These are phyloP conservation scores for Atalantia buxifolia DNA, from an alignment of 345 rosid species.

Conservation along the genomic window DNA sequence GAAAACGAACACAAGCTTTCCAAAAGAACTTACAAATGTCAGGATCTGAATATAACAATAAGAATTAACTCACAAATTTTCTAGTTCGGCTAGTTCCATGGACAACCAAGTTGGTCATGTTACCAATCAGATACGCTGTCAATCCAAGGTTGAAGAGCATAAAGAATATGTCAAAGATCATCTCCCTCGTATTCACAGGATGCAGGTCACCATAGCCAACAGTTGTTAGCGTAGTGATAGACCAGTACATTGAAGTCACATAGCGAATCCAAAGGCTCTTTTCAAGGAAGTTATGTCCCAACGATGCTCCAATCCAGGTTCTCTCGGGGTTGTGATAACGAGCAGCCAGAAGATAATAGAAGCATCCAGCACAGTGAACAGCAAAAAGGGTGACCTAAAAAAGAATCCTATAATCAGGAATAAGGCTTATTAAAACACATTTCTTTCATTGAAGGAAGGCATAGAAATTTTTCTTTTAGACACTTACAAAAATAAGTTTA, in stretches of 20 bases:
- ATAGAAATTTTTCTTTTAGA: background rate
- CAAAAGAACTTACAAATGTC: background rate
- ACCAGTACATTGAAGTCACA: constrained; percentile 93
- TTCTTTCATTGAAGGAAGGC: background rate
- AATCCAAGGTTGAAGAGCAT: constrained; percentile 92
- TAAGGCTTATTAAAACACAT: background rate
- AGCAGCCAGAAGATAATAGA: constrained; percentile 85
- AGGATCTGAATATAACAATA: background rate
- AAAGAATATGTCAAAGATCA: constrained; percentile 84
- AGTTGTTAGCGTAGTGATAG: constrained; percentile 90
- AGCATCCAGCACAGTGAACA: constrained; percentile 90
- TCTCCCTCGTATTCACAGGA: constrained; percentile 80
- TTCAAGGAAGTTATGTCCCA: constrained; percentile 38
- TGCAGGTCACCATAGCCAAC: constrained; percentile 96
- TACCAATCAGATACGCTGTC: constrained; percentile 90
- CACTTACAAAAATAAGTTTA: constrained; percentile 83
- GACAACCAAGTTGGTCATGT: constrained; percentile 97
- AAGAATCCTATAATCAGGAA: constrained; percentile 6
- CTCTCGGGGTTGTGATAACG: constrained; percentile 41
- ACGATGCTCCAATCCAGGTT: constrained; percentile 72
- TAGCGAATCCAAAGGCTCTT: constrained; percentile 63
- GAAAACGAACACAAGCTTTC: too few species aligned
- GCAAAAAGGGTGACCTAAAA: constrained; percentile 86
- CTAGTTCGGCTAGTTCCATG: constrained; percentile 94
- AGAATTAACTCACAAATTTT: constrained; percentile 59